Evolutionary conservation across 2,329 filamentous ascomycete species (phyloP), one percentile per base, ranked within the genome.

Genomic region (Stachybotrys chlorohalonatus): DNA sequence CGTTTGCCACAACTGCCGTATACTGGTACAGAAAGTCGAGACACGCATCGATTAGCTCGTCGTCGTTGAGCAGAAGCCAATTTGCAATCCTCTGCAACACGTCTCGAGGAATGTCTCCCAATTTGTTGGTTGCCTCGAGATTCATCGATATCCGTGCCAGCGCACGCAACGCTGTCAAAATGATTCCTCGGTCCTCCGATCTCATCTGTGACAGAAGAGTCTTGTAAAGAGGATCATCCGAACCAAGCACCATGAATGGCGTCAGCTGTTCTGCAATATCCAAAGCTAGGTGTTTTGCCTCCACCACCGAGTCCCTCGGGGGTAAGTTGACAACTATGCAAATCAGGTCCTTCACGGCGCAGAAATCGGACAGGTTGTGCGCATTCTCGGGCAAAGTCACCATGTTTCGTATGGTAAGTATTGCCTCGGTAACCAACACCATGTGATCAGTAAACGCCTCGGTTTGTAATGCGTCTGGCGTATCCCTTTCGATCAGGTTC

Each of bases 11-110:
- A 8, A 91, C 86, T 1, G 91, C 89, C 0, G 93, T 96, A 71
- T 92, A 99, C 67, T 96, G 90, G 66, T 97, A 97, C 39, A 97
- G 80, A 66, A 99, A 95, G 70, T 99, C 94, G 36, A 99, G 79
- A 58, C 89, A 91, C 16, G 90, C 89, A 64, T 90, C 89, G 61
- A 93, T 81, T 13, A 99, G 77, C 66, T 96, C 93, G 66, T 96
- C 91, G 62, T 99, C 94, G 59, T 94, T 88, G 7, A 94, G 79
- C 31, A 94, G 73, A 7, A 92, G 78, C 83, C 87, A 91, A 60
- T 86, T 81, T 56, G 82, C 81, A 51, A 94, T 81, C 48, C 80
- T 82, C 61, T 86, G 81, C 30, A 97, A 73, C 1, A 84, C 79
- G 3, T 75, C 68, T 2, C 78, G 70, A 2, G 91, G 84, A 7